A percentile compares a stretch with the other conserved stretches of the same genome.
Conservation (phyloP, 805 yeast genomes). For the Nakazawaea pomicola region DNA sequence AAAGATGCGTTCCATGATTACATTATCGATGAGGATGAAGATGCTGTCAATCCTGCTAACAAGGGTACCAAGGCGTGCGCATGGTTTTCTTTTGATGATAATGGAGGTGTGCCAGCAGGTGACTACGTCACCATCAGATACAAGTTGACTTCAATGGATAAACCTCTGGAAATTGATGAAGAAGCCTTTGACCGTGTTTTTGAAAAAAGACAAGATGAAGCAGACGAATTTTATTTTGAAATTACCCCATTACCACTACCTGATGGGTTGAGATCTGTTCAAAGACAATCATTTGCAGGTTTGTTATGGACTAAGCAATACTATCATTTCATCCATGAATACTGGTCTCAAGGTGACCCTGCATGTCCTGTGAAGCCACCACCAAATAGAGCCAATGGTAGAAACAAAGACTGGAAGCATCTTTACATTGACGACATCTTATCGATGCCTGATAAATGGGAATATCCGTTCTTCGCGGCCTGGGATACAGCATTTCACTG, state of each 20-base stretch:
- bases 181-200: conserved; percentile 66
- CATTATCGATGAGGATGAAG: conserved; percentile 54
- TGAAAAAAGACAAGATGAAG: conserved; percentile 74
- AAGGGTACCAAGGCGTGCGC: conserved; percentile 84
- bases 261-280: conserved; percentile 74
- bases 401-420: conserved; percentile 87
- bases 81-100: conserved; percentile 71
- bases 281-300: conserved; percentile 93
- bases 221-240: conserved; percentile 89
- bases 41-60: conserved; percentile 63
- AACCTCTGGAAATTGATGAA: conserved; percentile 51
- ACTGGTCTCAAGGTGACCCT: conserved; percentile 88
- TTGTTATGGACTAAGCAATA: conserved; percentile 91
- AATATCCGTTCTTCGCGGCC: conserved; percentile 92
- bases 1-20: conserved; percentile 92
- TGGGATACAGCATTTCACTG: conserved; percentile 98
- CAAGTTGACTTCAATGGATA: conserved; percentile 35
- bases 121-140: conserved; percentile 84
- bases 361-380: conserved; percentile 71
- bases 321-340: conserved; percentile 78
- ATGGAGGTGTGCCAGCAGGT: conserved; percentile 78
- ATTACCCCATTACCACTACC: conserved; percentile 80
- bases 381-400: conserved; percentile 74
- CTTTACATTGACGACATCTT: conserved; percentile 82
- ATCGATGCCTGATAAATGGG: conserved; percentile 94